phyloP scores from a whole-genome alignment of 495 filamentous ascomycete genomes.

The Penicillium diatomitis region DNA sequence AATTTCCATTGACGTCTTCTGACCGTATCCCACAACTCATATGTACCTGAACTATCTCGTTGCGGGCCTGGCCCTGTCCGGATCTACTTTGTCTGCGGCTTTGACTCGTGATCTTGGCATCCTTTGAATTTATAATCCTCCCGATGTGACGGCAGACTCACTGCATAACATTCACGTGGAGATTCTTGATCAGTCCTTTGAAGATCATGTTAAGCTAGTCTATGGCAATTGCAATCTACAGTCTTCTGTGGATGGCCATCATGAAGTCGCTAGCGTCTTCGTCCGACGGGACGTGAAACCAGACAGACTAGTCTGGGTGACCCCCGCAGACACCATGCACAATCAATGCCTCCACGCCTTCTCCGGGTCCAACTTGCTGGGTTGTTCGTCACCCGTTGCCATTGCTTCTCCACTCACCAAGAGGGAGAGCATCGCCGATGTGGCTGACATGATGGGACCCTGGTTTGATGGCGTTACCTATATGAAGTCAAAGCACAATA shows the following conservation, averaged over 20 bases:
- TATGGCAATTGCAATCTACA: slow-evolving; percentile 22
- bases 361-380: slow-evolving; percentile 12
- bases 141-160: slow-evolving; percentile 18
- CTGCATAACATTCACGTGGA: slow-evolving; percentile 26
- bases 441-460: slow-evolving; percentile 48
- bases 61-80: slow-evolving; percentile 5
- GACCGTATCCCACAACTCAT: background rate
- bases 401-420: slow-evolving; percentile 10
- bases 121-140: slow-evolving; percentile 7
- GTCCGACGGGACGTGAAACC: slow-evolving; percentile 21
- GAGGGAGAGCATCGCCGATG: slow-evolving; percentile 24
- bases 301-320: slow-evolving; percentile 25
- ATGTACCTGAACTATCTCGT: slow-evolving; percentile 2
- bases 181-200: slow-evolving; percentile 16
- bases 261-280: slow-evolving; percentile 18
- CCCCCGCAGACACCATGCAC: slow-evolving; percentile 21
- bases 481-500: slow-evolving; percentile 45
- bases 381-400: slow-evolving; percentile 17
- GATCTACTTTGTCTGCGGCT: slow-evolving; percentile 5
- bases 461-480: slow-evolving; percentile 64
- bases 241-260: slow-evolving; percentile 12
- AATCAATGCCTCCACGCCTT: slow-evolving; percentile 27
- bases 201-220: slow-evolving; percentile 20
- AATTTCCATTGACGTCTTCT: background rate
- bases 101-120: slow-evolving; percentile 8